Evolutionary conservation across 163 green algal genomes (phyloP).

Genomic region (Prototheca cutis): DNA sequence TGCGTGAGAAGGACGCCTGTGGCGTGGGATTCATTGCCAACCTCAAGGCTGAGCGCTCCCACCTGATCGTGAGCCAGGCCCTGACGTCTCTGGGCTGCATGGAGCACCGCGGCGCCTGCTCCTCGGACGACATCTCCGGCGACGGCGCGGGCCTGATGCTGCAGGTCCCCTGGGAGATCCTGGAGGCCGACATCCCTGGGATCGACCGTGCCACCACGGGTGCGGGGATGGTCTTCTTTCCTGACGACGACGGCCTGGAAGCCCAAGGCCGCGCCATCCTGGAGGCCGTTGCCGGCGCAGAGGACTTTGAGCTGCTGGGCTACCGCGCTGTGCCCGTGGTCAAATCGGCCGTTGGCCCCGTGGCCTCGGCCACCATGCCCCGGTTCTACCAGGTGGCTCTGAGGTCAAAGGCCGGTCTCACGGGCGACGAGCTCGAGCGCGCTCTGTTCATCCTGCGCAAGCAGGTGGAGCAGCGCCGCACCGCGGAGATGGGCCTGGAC

Average conservation of each 20-base stretch:
- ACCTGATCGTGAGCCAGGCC: slow-evolving; percentile 86
- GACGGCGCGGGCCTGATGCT: slow-evolving; percentile 97
- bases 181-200: slow-evolving; percentile 52
- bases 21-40: slow-evolving; percentile 93
- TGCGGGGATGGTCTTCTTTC: slow-evolving; percentile 97
- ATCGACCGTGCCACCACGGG: slow-evolving; percentile 63
- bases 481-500: neutral
- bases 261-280: slow-evolving; percentile 58
- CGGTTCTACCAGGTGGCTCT: slow-evolving; percentile 69
- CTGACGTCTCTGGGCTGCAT: slow-evolving; percentile 92
- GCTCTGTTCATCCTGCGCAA: slow-evolving; percentile 93
- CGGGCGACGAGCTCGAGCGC: slow-evolving; percentile 82
- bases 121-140: slow-evolving; percentile 89
- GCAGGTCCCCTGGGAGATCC: slow-evolving; percentile 90
- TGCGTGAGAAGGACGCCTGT: slow-evolving; percentile 17
- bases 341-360: slow-evolving; percentile 67
- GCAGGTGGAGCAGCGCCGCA: slow-evolving; percentile 60
- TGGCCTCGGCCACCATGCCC: slow-evolving; percentile 81
- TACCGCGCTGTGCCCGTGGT: slow-evolving; percentile 89
- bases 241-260: slow-evolving; percentile 76
- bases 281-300: slow-evolving; percentile 48
- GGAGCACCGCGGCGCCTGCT: slow-evolving; percentile 97
- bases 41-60: slow-evolving; percentile 75
- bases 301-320: slow-evolving; percentile 79
- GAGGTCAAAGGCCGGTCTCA: slow-evolving; percentile 21